Evolutionary conservation across 2,329 filamentous ascomycete genomes (phyloP), one percentile per base, ranked within the genome.

Genomic region (Dothideomycetidae sp.): DNA sequence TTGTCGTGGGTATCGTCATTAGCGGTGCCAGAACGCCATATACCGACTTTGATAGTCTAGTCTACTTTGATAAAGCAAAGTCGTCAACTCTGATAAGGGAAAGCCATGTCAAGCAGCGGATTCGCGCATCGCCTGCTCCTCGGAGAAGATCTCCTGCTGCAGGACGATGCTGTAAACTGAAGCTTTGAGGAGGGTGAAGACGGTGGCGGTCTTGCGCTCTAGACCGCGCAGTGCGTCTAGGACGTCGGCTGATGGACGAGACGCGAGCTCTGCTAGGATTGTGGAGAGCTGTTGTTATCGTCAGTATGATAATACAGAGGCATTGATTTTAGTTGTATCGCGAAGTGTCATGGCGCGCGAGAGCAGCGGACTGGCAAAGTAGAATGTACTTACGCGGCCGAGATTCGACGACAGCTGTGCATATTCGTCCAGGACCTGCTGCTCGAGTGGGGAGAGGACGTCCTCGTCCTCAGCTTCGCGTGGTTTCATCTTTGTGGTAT

Each of bases 151-250:
- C 70, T 96, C 83, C 70, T 96, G 88, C 70, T 98, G 88, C 64
- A 98, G 60, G 44, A 98, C 86, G 64, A 98, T 98, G 55, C 82
- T 93, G 64, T 98, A 98, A 46, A 98, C 90, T 59, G 88, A 96
- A 12, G 90, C 88, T 66, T 98, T 98, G 55, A 98, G 70, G 55
- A 96, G 62, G 44, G 90, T 98, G 60, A 93, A 96, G 14, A 94
- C 88, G 38, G 93, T 67, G 48, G 84, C 85, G 30, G 88, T 94
- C 67, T 96, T 94, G 50, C 90, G 71, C 66, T 98, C 90, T 38
- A 98, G 67, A 30, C 86, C 78, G 37, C 90, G 70, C 49, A 98
- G 67, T 5, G 82, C 79, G 57, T 98, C 84, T 37, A 92, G 70
- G 40, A 92, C 86, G 47, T 81, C 83, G 5, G 80, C 78, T 11